Base-by-base conservation (phyloP, 495 filamentous ascomycete genomes). In the Hapsidospora chrysogenum region DNA sequence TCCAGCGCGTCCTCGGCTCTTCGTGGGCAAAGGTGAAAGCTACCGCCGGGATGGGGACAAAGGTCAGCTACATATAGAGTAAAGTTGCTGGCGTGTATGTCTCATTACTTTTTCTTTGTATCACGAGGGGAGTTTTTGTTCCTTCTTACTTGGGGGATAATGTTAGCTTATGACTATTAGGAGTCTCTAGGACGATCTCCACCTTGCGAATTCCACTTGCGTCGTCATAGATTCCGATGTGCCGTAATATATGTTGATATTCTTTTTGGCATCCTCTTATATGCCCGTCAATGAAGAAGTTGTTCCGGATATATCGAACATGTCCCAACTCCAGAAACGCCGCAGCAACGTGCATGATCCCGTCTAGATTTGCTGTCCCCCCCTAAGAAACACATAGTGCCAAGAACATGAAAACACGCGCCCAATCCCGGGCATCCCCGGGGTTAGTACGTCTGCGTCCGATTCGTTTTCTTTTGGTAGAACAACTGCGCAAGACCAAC, bases 21-120 rank as follows among this genome's bases (percentile, higher is more conserved):
- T 72, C 74, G 16, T 95, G 85, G 89, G 68, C 73, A 20, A 96
- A 94, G 57, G 60, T 95, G 6, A 74, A 64, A 41, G 65, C 72
- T 23, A 97, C 89, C 0, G 76, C 87, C 11, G 86, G 87, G 0
- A 95, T 96, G 87, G 89, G 92, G 1, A 81, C 93, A 34, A 96
- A 95, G 60, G 85, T 97, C 46, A 92, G 78, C 56, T 97, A 97
- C 62, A 89, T 97, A 36, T 94, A 53, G 48, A 38, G 18, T 23
- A 53, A 49, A 38, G 18, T 23, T 20, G 35, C 27, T 35, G 37
- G 19, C 36, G 33, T 46, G 42, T 39, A 45, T 35, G 42, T 46
- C 31, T 36, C 40, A n/a, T 39, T 34, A 26, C 32, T 37, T 45
- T 29, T 42, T 33, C 31, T 15, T 10, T 19, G 27, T 33, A 17